These are phyloP conservation scores for Naegleria gruberi DNA, from an alignment of 208 protist species.

Conservation along the genomic window DNA sequence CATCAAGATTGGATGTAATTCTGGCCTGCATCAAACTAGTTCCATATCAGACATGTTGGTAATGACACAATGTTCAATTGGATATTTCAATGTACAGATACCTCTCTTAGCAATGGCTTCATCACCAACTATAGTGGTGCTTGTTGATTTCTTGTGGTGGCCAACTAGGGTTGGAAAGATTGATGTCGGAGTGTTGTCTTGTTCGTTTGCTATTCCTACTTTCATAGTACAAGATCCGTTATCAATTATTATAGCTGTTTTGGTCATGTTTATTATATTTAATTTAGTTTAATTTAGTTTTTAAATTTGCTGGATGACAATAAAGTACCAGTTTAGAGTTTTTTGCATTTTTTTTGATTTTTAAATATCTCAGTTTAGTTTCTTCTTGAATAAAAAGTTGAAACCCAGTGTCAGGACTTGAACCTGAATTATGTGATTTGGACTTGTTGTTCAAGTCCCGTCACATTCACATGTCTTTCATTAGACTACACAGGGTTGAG, in stretches of 20 bases:
- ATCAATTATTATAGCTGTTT: slow-evolving; percentile 33
- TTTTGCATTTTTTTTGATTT: too few species aligned
- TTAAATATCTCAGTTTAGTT: too few species aligned
- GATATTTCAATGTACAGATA: slow-evolving; percentile 45
- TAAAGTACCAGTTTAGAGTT: too few species aligned
- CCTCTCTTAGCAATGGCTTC: slow-evolving; percentile 52
- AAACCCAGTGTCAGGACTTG: too few species aligned
- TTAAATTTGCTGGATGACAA: too few species aligned
- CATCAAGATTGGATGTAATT: slow-evolving; percentile 34
- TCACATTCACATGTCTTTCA: too few species aligned
- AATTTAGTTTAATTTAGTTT: too few species aligned
- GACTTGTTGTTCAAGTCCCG: too few species aligned
- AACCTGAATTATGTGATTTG: too few species aligned
- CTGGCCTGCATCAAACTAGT: slow-evolving; percentile 17
- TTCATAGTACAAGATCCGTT: neutral
- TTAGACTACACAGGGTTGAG: too few species aligned
- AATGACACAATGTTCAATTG: slow-evolving; percentile 22
- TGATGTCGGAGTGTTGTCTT: slow-evolving; percentile 48
- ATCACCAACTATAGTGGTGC: slow-evolving; percentile 41
- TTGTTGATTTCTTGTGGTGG: slow-evolving; percentile 32
- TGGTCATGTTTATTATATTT: too few species aligned
- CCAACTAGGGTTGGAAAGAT: slow-evolving; percentile 75
- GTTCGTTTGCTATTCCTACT: neutral
- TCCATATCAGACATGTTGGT: slow-evolving; percentile 35
- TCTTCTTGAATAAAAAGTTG: too few species aligned